Evolutionary conservation across 495 filamentous ascomycete genomes (phyloP), one percentile per base, ranked within the genome.

Genomic region (Tuber borchii): DNA sequence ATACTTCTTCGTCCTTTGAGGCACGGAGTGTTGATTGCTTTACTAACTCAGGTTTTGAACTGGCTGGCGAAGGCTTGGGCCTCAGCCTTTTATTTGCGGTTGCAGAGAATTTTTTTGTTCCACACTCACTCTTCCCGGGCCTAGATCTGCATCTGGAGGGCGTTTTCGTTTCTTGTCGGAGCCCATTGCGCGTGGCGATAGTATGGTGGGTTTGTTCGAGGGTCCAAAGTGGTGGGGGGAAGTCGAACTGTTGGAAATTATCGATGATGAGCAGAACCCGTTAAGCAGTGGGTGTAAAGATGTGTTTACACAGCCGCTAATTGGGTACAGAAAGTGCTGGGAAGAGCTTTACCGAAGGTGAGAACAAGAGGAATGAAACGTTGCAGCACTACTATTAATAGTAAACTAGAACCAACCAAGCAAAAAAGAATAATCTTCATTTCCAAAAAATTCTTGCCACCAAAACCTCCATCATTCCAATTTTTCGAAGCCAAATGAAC

Each of bases 1-100:
- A 85, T 6, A 89, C 88, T 79, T 97, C 95, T 71, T 97, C 95
- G 76, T 93, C 90, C 79, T 89, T 90, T 46, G 69, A 48, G 12
- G 48, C 51, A 42, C 78, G 77, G 20, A 83, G 74, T 12, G 81
- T 75, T 46, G 82, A 83, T 46, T 70, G 71, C 7, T 43, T 51
- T 48, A 14, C 68, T 17, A 44, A 31, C 37, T 69, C 69, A 39
- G 72, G 69, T 37, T 43, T 16, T 71, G 74, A 71, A 39, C 42
- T 22, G 26, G 14, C 46, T 46, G 48, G 42, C 16, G 43, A 71
- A 31, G 77, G 34, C 19, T 39, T 26, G 37, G 65, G 39, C 39
- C 72, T 74, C 45, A 71, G 73, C 42, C 45, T 78, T 42, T 77
- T 80, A 43, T 43, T 74, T 12, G 56, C 26, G 20, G 61, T 9